Conservation (phyloP, 176 grass and related monocot genomes). For the Leersia perrieri region DNA sequence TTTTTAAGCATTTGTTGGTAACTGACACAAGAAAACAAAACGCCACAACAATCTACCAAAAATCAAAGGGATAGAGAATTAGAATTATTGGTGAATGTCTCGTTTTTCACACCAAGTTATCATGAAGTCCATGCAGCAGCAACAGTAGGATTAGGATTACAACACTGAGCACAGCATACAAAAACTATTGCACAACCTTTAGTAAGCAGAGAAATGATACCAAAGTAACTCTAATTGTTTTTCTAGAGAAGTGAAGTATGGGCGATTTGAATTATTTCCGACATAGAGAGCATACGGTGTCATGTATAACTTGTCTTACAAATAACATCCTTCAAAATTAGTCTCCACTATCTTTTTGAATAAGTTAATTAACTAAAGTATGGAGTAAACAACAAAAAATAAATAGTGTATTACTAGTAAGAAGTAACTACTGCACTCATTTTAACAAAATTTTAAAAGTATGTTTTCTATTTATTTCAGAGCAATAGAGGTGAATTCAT, state of each 20-base stretch:
- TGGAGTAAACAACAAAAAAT: not conserved
- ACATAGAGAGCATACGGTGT: not conserved
- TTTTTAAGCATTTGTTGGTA: not conserved
- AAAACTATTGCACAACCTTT: not conserved
- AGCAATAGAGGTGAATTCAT: not conserved
- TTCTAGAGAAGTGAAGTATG: not conserved
- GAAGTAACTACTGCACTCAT: not conserved
- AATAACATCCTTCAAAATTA: not conserved
- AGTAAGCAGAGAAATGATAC: not conserved
- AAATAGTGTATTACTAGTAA: not conserved
- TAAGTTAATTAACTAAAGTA: constrained; percentile 21
- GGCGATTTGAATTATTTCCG: not conserved
- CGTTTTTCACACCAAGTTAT: not conserved
- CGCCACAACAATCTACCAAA: not conserved
- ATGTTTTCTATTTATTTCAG: constrained; percentile 10
- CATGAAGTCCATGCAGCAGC: not conserved
- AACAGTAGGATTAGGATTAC: not conserved
- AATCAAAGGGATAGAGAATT: not conserved
- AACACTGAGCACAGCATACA: not conserved
- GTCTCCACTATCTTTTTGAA: not conserved
- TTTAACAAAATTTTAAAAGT: not conserved
- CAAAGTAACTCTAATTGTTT: not conserved
- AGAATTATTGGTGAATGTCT: not conserved
- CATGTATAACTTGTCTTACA: constrained; percentile 9
- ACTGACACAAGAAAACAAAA: constrained; percentile 18